phyloP scores from a whole-genome alignment of 2,329 filamentous ascomycete species.

The Exserohilum rostratum region DNA sequence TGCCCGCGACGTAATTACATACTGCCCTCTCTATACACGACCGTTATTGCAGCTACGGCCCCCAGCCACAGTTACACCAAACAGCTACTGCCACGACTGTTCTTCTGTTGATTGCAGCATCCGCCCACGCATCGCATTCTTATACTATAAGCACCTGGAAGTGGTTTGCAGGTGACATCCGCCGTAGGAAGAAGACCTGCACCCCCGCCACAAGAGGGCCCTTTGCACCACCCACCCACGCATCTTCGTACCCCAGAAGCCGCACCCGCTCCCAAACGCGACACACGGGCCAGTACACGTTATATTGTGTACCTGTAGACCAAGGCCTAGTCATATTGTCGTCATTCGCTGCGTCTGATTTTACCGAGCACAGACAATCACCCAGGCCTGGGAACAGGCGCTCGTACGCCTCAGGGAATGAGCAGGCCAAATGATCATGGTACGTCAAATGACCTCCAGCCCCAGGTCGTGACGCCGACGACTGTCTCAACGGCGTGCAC shows the following conservation, averaged over 20 bases:
- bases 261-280: slow-evolving; percentile 9
- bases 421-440: slow-evolving; percentile 50
- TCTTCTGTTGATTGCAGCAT: slow-evolving; percentile 1
- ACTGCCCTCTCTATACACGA: neutral
- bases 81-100: neutral
- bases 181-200: slow-evolving; percentile 11
- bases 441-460: slow-evolving; percentile 31
- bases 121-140: slow-evolving; percentile 8
- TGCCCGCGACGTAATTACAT: slow-evolving; percentile 13
- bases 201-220: slow-evolving; percentile 15
- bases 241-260: slow-evolving; percentile 14
- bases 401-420: slow-evolving; percentile 45
- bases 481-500: slow-evolving; percentile 1
- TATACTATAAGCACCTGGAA: slow-evolving; percentile 2
- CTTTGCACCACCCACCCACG: slow-evolving; percentile 20
- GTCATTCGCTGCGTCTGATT: slow-evolving; percentile 14
- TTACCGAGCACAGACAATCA: slow-evolving; percentile 23
- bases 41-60: too few species aligned
- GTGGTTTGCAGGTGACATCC: slow-evolving; percentile 18
- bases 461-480: slow-evolving; percentile 1
- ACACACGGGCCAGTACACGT: slow-evolving; percentile 10
- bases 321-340: slow-evolving; percentile 8
- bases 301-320: slow-evolving; percentile 12
- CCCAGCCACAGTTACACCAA: too few species aligned
- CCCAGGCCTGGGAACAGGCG: slow-evolving; percentile 34